Percentiles rank a stretch among this genome's conserved stretches.
Conservation (phyloP, 2,329 filamentous ascomycete species). For the Aspergillus aculeatinus region DNA sequence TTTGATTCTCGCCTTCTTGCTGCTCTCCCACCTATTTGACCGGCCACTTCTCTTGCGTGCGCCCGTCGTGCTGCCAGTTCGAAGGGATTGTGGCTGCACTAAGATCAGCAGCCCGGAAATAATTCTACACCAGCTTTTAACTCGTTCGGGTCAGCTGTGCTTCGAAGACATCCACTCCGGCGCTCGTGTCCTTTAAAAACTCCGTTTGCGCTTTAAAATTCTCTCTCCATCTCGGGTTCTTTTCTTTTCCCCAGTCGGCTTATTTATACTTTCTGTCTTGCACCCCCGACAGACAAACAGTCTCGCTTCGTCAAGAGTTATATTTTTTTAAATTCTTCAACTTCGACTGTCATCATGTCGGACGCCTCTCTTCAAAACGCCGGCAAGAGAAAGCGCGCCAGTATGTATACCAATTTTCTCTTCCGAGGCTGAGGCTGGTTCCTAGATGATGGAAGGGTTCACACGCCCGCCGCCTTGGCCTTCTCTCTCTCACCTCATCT, state of each 20-base stretch:
- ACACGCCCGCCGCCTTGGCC: background rate
- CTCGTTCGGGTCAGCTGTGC: background rate
- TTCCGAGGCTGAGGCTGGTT: background rate
- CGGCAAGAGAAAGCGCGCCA: constrained; percentile 42
- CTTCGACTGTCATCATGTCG: constrained; percentile 30
- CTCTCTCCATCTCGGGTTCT: background rate
- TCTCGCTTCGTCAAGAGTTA: background rate
- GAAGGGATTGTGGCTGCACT: background rate
- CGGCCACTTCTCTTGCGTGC: background rate
- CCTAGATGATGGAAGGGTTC: background rate
- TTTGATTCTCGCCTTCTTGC: background rate
- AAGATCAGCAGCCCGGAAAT: background rate
- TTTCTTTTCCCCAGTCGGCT: background rate
- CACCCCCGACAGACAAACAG: background rate
- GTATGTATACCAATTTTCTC: constrained; percentile 28
- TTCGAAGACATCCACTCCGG: background rate
- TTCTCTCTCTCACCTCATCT: background rate
- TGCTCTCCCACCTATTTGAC: background rate
- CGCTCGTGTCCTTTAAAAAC: background rate
- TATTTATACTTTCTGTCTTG: background rate
- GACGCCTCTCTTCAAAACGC: constrained; percentile 29
- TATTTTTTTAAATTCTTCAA: background rate
- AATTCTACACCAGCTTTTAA: background rate
- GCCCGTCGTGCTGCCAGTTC: background rate
- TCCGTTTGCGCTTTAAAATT: too few species aligned